Percentiles rank a stretch among this genome's conserved stretches.
These are phyloP conservation scores for Echinochloa phyllopogon DNA, from an alignment of 176 grass and related monocot genomes.

Conservation along the genomic window DNA sequence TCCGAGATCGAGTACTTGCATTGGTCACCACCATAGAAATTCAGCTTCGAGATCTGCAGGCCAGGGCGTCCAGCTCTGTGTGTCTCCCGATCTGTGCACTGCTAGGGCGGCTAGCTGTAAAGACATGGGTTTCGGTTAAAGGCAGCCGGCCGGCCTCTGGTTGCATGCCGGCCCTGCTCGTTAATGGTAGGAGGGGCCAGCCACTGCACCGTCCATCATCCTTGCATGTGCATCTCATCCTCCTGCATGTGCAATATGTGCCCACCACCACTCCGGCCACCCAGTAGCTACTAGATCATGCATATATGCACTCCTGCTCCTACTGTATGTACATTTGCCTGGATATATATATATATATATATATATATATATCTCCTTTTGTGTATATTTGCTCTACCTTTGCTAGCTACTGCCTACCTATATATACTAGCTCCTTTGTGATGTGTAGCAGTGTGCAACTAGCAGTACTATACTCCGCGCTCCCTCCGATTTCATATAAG, in stretches of 20 bases:
- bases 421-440: too few species aligned
- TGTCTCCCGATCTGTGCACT: conserved; percentile 19
- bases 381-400: too few species aligned
- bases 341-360: too few species aligned
- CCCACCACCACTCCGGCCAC: background rate
- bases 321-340: background rate
- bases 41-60: conserved; percentile 2
- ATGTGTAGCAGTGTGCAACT: too few species aligned
- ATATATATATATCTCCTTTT: too few species aligned
- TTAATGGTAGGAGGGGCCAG: conserved; percentile 59
- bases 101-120: conserved; percentile 65
- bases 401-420: too few species aligned
- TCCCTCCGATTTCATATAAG: too few species aligned
- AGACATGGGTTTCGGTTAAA: conserved; percentile 50
- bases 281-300: background rate
- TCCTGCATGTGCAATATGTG: conserved; percentile 43
- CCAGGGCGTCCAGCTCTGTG: background rate
- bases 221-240: conserved; percentile 36
- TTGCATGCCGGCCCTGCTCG: conserved; percentile 37
- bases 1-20: background rate
- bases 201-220: conserved; percentile 60
- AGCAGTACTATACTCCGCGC: too few species aligned
- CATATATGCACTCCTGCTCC: background rate
- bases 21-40: background rate
- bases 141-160: conserved; percentile 30